A percentile compares a stretch with the other conserved stretches of the same genome.
These are phyloP conservation scores for Hypericum perforatum DNA, from an alignment of 345 rosid species.

Conservation along the genomic window DNA sequence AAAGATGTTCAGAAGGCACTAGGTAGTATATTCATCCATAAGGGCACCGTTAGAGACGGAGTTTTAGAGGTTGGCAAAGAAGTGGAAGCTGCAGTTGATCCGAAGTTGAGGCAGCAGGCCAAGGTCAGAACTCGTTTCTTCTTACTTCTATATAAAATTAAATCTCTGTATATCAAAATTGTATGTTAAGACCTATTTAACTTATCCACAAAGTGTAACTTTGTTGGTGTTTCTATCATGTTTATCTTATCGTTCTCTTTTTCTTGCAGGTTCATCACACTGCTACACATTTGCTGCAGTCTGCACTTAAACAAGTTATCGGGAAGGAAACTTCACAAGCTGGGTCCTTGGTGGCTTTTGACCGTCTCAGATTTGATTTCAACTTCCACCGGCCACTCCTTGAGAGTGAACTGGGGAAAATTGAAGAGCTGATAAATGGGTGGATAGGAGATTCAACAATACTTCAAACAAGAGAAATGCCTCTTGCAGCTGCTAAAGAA, in stretches of 20 bases:
- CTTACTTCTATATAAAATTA: too few species aligned
- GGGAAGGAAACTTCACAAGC: conserved; percentile 90
- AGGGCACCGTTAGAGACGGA: conserved; percentile 68
- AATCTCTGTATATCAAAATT: too few species aligned
- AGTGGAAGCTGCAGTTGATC: conserved; percentile 79
- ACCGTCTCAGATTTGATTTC: conserved; percentile 94
- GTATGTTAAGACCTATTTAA: too few species aligned
- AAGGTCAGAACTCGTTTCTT: conserved; percentile 33
- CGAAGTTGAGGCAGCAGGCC: conserved; percentile 66
- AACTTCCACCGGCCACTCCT: conserved; percentile 65
- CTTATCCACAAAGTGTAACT: too few species aligned
- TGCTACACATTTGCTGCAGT: conserved; percentile 90
- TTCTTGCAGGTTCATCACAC: conserved; percentile 84
- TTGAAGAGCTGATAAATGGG: conserved; percentile 59
- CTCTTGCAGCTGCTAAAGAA: conserved; percentile 62
- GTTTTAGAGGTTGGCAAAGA: conserved; percentile 77
- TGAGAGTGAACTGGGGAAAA: conserved; percentile 60
- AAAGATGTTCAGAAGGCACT: conserved; percentile 75
- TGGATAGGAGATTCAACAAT: conserved; percentile 75
- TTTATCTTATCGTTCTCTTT: neutral
- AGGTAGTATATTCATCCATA: conserved; percentile 68
- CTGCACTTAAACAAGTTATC: conserved; percentile 80
- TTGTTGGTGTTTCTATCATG: neutral
- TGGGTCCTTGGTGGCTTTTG: conserved; percentile 93
- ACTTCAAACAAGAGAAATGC: conserved; percentile 78